A percentile compares a stretch with the other conserved stretches of the same genome.
These are phyloP conservation scores for Syncephalastrum monosporum DNA, from an alignment of 371 early-diverging fungal genomes.

Conservation along the genomic window DNA sequence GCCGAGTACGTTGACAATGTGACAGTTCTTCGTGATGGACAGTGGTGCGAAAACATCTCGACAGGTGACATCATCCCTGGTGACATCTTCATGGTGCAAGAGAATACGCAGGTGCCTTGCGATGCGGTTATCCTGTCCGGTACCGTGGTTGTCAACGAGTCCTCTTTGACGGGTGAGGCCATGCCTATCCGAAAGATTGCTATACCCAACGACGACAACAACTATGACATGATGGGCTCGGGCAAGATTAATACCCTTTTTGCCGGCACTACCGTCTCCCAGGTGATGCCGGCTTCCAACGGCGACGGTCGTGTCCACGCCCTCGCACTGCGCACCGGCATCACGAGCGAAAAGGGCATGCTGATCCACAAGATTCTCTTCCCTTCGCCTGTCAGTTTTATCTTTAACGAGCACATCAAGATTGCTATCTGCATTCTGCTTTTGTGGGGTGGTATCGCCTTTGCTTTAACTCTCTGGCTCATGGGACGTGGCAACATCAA, in stretches of 20 bases:
- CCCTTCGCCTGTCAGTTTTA: constrained; percentile 63
- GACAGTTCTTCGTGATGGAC: constrained; percentile 57
- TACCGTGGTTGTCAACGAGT: constrained; percentile 76
- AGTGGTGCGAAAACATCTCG: constrained; percentile 47
- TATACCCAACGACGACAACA: constrained; percentile 44
- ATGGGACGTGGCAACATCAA: constrained; percentile 53
- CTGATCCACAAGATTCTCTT: constrained; percentile 78
- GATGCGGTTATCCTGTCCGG: constrained; percentile 74
- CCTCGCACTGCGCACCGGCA: constrained; percentile 72
- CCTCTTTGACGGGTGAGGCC: constrained; percentile 77
- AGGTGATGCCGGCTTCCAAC: constrained; percentile 26
- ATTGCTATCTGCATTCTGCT: constrained; percentile 64
- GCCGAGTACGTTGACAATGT: constrained; percentile 50
- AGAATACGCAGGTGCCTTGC: constrained; percentile 44
- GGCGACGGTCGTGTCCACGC: constrained; percentile 29
- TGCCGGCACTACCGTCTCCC: constrained; percentile 63
- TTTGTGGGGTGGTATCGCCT: constrained; percentile 57
- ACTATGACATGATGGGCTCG: constrained; percentile 31
- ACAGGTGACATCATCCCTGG: constrained; percentile 64
- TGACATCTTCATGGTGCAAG: constrained; percentile 51
- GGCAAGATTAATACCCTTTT: constrained; percentile 58
- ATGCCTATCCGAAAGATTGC: constrained; percentile 82
- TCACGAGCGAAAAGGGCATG: constrained; percentile 72
- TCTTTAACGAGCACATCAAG: constrained; percentile 74
- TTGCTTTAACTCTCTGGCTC: constrained; percentile 52